A percentile compares a stretch with the other conserved stretches of the same genome.
phyloP scores from a whole-genome alignment of 1,284 basidiomycete species.

The Apiotrichum montevideense region DNA sequence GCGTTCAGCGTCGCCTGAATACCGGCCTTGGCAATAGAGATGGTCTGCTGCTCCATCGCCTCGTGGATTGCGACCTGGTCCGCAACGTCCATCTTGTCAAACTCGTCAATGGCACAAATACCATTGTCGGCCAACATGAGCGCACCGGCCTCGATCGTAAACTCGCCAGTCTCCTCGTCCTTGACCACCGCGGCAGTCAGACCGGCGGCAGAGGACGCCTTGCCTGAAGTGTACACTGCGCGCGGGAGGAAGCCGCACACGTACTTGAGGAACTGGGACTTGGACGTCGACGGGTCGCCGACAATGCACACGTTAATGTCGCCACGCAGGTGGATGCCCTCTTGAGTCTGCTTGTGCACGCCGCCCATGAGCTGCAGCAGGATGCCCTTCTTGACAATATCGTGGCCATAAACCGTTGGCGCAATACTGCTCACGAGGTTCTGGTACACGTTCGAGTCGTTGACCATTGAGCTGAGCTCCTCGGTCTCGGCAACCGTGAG shows the following conservation, averaged over 20 bases:
- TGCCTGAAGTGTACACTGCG: constrained; percentile 97
- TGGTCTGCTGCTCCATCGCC: constrained; percentile 99
- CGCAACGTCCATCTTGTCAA: constrained; percentile 99
- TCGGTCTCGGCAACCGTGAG: constrained; percentile 92
- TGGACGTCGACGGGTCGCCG: constrained; percentile 93
- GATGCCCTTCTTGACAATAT: constrained; percentile 97
- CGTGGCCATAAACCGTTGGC: constrained; percentile 96
- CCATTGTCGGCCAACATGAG: constrained; percentile 99
- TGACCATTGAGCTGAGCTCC: constrained; percentile 89
- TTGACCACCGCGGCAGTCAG: constrained; percentile 96
- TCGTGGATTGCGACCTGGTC: constrained; percentile 99
- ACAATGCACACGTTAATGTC: constrained; percentile 99
- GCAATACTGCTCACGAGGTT: constrained; percentile 91
- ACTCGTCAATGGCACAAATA: constrained; percentile 99
- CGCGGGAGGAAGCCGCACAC: constrained; percentile 98
- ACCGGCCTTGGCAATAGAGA: constrained; percentile 98
- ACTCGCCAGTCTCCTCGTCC: constrained; percentile 98
- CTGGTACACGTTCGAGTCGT: constrained; percentile 87
- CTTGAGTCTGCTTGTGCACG: constrained; percentile 92
- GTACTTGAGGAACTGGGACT: constrained; percentile 98
- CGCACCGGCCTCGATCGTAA: constrained; percentile 98
- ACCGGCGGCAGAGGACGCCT: constrained; percentile 98
- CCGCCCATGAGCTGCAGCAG: constrained; percentile 99
- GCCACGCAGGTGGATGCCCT: constrained; percentile 95
- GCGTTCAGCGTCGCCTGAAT: constrained; percentile 98